Percentiles rank a stretch among this genome's conserved stretches.
phyloP scores from a whole-genome alignment of 2,329 filamentous ascomycete species.

The Colletotrichum sp. region DNA sequence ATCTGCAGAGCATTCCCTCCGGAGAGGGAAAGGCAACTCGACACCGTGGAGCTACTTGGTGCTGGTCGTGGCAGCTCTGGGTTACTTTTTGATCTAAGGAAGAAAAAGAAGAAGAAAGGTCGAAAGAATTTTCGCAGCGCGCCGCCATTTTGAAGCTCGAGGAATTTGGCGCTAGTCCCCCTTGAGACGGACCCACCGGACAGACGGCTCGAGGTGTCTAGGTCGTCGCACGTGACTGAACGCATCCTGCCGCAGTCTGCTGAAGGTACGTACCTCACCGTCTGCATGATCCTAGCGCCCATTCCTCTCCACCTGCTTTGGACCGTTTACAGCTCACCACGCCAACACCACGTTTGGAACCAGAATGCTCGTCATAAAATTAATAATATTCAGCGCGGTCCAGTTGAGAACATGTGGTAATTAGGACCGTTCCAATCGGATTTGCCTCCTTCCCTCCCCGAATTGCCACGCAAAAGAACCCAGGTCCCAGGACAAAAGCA shows the following conservation, averaged over 20 bases:
- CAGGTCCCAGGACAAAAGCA: not conserved
- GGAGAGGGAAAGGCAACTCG: constrained; percentile 61
- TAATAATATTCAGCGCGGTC: not conserved
- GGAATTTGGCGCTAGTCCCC: constrained; percentile 25
- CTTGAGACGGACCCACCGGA: not conserved
- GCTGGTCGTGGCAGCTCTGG: constrained; percentile 69
- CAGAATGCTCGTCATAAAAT: not conserved
- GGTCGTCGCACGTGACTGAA: not conserved
- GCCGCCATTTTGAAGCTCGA: not conserved
- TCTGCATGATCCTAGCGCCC: not conserved
- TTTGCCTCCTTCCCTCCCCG: not conserved
- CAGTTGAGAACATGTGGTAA: not conserved
- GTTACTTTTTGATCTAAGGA: constrained; percentile 67
- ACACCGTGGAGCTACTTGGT: constrained; percentile 63
- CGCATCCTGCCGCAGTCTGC: too few relatives aligned
- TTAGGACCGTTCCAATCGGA: not conserved
- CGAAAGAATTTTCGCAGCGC: constrained; percentile 32
- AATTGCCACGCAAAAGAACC: not conserved
- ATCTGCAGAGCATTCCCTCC: constrained; percentile 62
- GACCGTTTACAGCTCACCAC: not conserved
- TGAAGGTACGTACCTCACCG: not conserved
- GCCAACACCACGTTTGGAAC: not conserved
- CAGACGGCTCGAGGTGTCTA: not conserved
- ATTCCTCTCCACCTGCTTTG: not conserved
- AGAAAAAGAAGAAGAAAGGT: constrained; percentile 46